Conservation (phyloP, 73 alveolate genomes). For the Paramecium primaurelia region DNA sequence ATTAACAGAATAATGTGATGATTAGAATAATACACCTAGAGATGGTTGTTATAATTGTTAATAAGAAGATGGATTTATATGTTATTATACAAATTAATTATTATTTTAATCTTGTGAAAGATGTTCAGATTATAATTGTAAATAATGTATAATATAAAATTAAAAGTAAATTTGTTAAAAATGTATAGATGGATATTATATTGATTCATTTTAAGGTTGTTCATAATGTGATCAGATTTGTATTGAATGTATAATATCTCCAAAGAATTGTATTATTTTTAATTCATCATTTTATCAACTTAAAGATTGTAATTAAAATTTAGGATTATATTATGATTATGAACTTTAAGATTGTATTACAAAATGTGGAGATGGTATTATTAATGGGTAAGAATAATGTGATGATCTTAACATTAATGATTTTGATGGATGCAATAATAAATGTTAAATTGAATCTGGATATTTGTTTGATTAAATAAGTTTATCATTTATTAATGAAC, state of each 20-base stretch:
- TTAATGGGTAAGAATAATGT: not conserved
- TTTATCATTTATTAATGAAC: not conserved
- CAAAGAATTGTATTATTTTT: not conserved
- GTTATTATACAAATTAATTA: constrained; percentile 1
- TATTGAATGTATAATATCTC: not conserved
- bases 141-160: constrained; percentile 9
- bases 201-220: not conserved
- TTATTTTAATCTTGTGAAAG: constrained; percentile 46
- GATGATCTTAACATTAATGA: not conserved
- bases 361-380: not conserved
- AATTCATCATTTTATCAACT: not conserved
- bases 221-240: not conserved
- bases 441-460: not conserved
- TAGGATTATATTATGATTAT: not conserved
- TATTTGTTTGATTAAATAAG: not conserved
- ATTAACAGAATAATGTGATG: not conserved
- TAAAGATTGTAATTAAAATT: not conserved
- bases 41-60: constrained; percentile 17
- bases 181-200: not conserved
- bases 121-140: constrained; percentile 62
- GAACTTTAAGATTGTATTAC: not conserved
- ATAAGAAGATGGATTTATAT: not conserved
- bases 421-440: not conserved
- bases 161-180: not conserved
- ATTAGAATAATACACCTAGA: not conserved